Evolutionary conservation across 192 early-diverging fungal genomes (phyloP).

Genomic region (Funneliformis geosporum): DNA sequence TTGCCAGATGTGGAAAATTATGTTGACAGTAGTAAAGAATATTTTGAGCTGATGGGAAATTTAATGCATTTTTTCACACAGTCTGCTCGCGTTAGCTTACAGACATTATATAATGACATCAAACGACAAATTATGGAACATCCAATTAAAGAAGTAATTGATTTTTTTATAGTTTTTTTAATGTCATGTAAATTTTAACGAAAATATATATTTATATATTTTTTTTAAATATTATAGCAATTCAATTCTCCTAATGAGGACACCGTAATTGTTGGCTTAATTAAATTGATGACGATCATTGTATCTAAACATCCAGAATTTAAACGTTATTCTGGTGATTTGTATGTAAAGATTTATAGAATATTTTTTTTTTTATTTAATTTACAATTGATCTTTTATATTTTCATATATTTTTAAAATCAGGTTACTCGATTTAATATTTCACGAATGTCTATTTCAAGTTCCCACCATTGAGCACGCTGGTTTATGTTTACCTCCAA

Average conservation of each 20-base stretch:
- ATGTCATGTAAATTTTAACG: no score
- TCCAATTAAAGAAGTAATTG: slow-evolving; percentile 31
- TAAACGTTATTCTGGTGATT: slow-evolving; percentile 27
- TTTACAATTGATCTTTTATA: background rate
- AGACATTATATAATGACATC: background rate
- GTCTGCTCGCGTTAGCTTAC: background rate
- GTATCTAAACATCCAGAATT: slow-evolving; percentile 35
- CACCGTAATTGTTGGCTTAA: slow-evolving; percentile 46
- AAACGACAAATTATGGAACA: slow-evolving; percentile 27
- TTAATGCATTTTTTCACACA: slow-evolving; percentile 13
- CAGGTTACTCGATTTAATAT: slow-evolving; percentile 35
- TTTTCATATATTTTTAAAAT: background rate
- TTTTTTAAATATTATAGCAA: slow-evolving; percentile 27
- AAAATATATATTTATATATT: background rate
- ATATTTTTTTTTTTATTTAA: background rate
- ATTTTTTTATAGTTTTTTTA: no score
- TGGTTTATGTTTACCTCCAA: slow-evolving; percentile 29
- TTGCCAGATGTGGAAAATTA: slow-evolving; percentile 30
- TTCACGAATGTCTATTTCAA: slow-evolving; percentile 48
- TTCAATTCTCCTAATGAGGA: slow-evolving; percentile 40
- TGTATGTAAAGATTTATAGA: slow-evolving; percentile 31
- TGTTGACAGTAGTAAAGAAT: slow-evolving; percentile 34
- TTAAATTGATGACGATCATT: slow-evolving; percentile 42
- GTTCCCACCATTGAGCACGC: slow-evolving; percentile 26
- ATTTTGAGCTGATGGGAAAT: slow-evolving; percentile 30